Conservation (phyloP, 228 moss, liverwort and hornwort species). For the Sphagnum magellanicum region DNA sequence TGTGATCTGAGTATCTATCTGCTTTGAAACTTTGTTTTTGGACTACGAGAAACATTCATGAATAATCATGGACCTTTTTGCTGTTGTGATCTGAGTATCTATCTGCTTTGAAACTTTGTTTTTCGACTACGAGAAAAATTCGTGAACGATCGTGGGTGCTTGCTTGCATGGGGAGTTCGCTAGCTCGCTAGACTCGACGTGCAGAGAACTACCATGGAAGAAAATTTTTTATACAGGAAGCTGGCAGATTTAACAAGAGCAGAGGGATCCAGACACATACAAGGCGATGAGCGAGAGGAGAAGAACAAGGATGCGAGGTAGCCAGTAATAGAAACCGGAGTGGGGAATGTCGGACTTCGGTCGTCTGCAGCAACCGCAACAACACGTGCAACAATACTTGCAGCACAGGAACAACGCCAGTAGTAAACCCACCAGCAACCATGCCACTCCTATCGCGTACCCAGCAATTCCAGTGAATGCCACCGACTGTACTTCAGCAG, state of each 20-base stretch:
- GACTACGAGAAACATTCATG: too few species aligned
- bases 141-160: too few species aligned
- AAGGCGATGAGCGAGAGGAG: conserved; percentile 48
- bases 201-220: too few species aligned
- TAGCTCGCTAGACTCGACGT: too few species aligned
- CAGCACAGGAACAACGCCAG: conserved; percentile 34
- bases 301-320: conserved; percentile 34
- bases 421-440: conserved; percentile 48
- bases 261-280: conserved; percentile 17
- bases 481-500: conserved; percentile 46
- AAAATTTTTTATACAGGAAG: neutral
- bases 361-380: conserved; percentile 27
- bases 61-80: too few species aligned
- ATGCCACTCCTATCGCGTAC: conserved; percentile 51
- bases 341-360: conserved; percentile 8
- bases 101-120: too few species aligned
- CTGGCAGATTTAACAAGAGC: neutral
- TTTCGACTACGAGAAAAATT: too few species aligned
- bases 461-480: conserved; percentile 60
- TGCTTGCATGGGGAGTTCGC: too few species aligned
- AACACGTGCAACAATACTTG: conserved; percentile 18
- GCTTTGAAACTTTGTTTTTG: too few species aligned
- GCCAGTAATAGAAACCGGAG: conserved; percentile 34
- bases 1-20: too few species aligned
- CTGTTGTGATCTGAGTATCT: too few species aligned